Percentiles rank a stretch among this genome's conserved stretches.
Evolutionary conservation across 2,329 filamentous ascomycete genomes (phyloP).

Genomic region (Colletotrichum sp.): DNA sequence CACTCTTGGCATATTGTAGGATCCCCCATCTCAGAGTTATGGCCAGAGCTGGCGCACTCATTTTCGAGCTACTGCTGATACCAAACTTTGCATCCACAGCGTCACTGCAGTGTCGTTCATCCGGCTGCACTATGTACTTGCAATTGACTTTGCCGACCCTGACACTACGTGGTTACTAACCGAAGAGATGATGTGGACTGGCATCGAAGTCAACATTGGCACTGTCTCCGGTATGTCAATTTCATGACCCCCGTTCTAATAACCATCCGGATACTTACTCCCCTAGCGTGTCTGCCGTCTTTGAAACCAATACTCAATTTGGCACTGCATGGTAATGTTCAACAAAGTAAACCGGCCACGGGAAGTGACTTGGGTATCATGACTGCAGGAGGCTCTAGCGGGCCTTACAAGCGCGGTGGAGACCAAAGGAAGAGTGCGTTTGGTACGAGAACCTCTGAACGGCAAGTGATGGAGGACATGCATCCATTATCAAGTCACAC

Average conservation of each 20-base stretch:
- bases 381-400: neutral
- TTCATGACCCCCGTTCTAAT: neutral
- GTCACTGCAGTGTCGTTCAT: conserved; percentile 24
- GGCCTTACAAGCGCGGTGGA: neutral
- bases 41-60: neutral
- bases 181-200: neutral
- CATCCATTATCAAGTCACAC: neutral
- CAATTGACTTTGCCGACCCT: conserved; percentile 11
- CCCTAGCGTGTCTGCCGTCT: neutral
- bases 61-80: neutral
- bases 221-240: neutral
- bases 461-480: neutral
- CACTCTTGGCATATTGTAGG: conserved; percentile 25
- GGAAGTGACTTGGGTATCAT: neutral
- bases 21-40: neutral
- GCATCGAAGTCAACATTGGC: neutral
- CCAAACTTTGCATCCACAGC: neutral
- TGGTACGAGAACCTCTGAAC: neutral
- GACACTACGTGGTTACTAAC: conserved; percentile 31
- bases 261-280: neutral
- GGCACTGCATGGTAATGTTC: neutral
- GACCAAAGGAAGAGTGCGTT: neutral
- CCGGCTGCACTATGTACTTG: conserved; percentile 18
- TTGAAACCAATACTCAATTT: neutral
- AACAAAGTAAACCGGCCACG: neutral